Evolutionary conservation across 2,329 filamentous ascomycete species (phyloP), one percentile per base, ranked within the genome.

Genomic region (Cercospora janseana): DNA sequence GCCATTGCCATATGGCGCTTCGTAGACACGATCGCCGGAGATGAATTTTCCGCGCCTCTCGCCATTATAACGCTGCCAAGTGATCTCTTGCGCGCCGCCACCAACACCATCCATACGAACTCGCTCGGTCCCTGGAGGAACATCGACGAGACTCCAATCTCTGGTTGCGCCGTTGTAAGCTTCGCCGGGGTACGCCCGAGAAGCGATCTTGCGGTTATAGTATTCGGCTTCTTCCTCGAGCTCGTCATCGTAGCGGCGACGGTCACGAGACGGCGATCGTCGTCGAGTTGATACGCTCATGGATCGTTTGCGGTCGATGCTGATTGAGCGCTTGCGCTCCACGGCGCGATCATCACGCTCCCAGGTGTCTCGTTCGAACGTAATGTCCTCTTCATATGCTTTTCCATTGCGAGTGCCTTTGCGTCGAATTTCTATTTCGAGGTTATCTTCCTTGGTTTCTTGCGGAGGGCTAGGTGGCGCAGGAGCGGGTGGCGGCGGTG

Each of bases 81-180:
- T 85, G 38, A 90, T 82, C 61, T 93, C 88, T 56, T 88, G 85
- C 28, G 75, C 76, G n/a, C 77, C 86, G 40, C 86, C 87, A 15
- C 87, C 87, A 18, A 81, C 77, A 46, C 88, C 87, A 59, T 93
- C 87, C 85, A 93, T 86, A 46, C 80, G 79, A n/a, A 93, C 85
- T 31, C 85, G 81, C 71, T 88, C 85, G 0, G 88, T 92, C 51
- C 88, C 88, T 0, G 88, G 87, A 1, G 88, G 88, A 29, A 94
- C 85, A 69, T 94, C 88, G 28, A 95, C 79, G 55, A 94, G 86
- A 46, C 81, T 79, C 88, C 89, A 94, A 63, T 82, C 86, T 57
- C 81, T 83, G 27, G 86, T 89, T 13, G 81, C 83, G 45, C 87
- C 87, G 60, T 86, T 80, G 66, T 79, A 83, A 16, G 85, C 87